phyloP scores from a whole-genome alignment of 768 basidiomycete genomes.

The Crassisporium funariophilum region DNA sequence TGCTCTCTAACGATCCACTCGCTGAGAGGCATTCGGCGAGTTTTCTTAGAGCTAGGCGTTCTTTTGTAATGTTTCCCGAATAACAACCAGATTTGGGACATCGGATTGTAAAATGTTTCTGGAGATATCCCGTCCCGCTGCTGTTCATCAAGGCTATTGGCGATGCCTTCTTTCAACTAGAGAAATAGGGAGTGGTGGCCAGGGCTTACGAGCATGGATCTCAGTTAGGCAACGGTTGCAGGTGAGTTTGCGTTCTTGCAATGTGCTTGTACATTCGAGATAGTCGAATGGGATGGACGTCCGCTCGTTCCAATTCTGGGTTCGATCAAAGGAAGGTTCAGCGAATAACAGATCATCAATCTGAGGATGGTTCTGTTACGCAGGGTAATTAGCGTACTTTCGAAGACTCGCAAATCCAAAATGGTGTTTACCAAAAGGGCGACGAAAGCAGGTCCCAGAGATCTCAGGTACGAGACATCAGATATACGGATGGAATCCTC shows the following conservation, averaged over 20 bases:
- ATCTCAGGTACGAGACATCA: slow-evolving; percentile 20
- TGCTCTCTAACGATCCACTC: not conserved
- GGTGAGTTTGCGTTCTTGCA: too few relatives aligned
- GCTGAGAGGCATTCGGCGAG: slow-evolving; percentile 17
- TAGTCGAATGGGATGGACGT: slow-evolving; percentile 18
- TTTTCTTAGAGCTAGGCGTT: slow-evolving; percentile 22
- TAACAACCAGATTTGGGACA: slow-evolving; percentile 39
- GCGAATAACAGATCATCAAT: too few relatives aligned
- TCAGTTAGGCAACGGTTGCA: not conserved
- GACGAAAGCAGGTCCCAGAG: slow-evolving; percentile 19
- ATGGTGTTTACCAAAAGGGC: slow-evolving; percentile 16
- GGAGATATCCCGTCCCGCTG: slow-evolving; percentile 49
- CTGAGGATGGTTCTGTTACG: slow-evolving; percentile 10
- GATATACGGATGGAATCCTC: slow-evolving; percentile 32
- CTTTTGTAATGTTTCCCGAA: slow-evolving; percentile 33
- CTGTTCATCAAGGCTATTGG: slow-evolving; percentile 41
- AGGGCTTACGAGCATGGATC: not conserved
- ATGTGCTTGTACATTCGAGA: slow-evolving; percentile 7
- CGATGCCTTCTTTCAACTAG: slow-evolving; percentile 18
- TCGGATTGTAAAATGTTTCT: slow-evolving; percentile 36
- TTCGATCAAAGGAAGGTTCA: slow-evolving; percentile 13
- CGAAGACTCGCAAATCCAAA: too few relatives aligned
- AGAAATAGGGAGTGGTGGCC: not conserved
- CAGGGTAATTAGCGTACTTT: not conserved
- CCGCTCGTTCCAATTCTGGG: slow-evolving; percentile 17